Percentiles rank a stretch among this genome's conserved stretches.
Evolutionary conservation across 1,284 basidiomycete species (phyloP).

Genomic region (Coniferiporia weirii): DNA sequence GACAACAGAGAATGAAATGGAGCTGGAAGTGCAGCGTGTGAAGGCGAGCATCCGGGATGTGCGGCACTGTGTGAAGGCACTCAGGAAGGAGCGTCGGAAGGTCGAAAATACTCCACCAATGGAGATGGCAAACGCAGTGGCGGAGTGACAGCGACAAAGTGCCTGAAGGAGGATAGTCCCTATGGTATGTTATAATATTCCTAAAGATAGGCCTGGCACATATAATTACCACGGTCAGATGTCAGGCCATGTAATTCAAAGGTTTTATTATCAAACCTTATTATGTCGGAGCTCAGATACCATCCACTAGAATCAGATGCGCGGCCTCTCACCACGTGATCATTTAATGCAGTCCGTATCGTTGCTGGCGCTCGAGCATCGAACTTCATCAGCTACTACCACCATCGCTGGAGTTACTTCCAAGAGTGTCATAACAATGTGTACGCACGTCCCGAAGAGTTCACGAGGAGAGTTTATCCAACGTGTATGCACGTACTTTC

Average conservation of each 20-base stretch:
- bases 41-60: constrained; percentile 34
- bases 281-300: no score
- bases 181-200: neutral
- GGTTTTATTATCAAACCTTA: no score
- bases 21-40: constrained; percentile 34
- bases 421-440: neutral
- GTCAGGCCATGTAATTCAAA: no score
- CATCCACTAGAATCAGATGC: no score
- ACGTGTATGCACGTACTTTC: constrained; percentile 1
- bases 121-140: neutral
- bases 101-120: constrained; percentile 10
- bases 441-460: neutral
- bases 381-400: neutral
- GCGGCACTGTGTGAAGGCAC: constrained; percentile 28
- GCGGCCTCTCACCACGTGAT: no score
- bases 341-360: no score
- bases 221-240: no score
- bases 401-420: neutral
- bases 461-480: constrained; percentile 15
- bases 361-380: neutral
- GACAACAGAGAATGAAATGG: constrained; percentile 34
- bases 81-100: constrained; percentile 26
- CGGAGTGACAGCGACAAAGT: neutral
- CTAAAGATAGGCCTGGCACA: neutral
- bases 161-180: neutral